These are phyloP conservation scores for Heteromeles arbutifolia DNA, from an alignment of 306 rosid species.

Conservation along the genomic window DNA sequence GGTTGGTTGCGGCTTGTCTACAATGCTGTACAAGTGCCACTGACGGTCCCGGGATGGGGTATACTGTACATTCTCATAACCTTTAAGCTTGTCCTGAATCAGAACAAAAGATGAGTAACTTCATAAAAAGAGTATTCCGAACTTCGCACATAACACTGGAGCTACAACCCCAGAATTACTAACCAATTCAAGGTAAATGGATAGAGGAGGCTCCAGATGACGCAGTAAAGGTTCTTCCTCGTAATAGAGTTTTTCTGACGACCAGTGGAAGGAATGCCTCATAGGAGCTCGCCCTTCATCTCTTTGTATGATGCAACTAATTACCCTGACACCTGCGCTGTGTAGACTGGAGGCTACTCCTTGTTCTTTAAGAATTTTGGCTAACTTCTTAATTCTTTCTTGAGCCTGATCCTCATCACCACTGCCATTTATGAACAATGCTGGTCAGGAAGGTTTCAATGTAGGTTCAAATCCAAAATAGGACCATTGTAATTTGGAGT, in stretches of 20 bases:
- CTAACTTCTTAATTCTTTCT: constrained; percentile 86
- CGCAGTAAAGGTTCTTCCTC: constrained; percentile 93
- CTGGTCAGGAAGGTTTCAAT: constrained; percentile 25
- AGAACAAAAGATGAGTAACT: constrained; percentile 22
- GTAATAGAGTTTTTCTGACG: constrained; percentile 58
- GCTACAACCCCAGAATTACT: constrained; percentile 20
- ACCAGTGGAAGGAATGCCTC: constrained; percentile 99
- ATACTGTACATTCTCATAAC: constrained; percentile 65
- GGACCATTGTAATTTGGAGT: neutral
- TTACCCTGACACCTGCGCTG: constrained; percentile 74
- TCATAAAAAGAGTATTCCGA: constrained; percentile 14
- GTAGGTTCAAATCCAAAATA: neutral
- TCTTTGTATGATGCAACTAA: constrained; percentile 95
- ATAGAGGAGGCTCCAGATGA: constrained; percentile 94
- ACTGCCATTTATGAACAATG: constrained; percentile 40
- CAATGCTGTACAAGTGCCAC: constrained; percentile 89
- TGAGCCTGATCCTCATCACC: constrained; percentile 99
- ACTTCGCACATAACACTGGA: neutral
- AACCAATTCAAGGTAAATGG: constrained; percentile 97
- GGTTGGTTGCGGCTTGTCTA: constrained; percentile 62
- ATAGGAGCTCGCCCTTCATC: constrained; percentile 99
- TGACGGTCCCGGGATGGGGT: constrained; percentile 97
- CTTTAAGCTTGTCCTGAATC: constrained; percentile 85
- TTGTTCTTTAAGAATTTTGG: constrained; percentile 78
- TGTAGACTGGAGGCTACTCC: constrained; percentile 65